Conservation (phyloP, 2,329 filamentous ascomycete genomes). For the Paecilomyces fulvus region DNA sequence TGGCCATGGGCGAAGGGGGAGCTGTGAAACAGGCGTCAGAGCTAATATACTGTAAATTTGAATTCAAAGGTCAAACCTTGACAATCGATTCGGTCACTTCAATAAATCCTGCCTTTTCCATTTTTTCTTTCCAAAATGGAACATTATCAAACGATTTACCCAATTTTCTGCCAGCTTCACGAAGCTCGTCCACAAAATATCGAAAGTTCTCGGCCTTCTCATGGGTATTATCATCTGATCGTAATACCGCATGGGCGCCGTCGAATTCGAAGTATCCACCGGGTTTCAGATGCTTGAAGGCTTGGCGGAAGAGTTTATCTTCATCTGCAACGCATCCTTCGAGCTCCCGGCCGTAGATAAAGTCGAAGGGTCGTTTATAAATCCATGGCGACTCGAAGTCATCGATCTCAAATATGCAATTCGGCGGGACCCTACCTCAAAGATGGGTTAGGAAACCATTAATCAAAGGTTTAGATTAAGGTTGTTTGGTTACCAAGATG, state of each 20-base stretch:
- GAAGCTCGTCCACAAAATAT: constrained; percentile 16
- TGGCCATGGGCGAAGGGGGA: neutral
- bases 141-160: constrained; percentile 16
- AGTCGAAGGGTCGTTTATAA: constrained; percentile 14
- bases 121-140: constrained; percentile 11
- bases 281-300: constrained; percentile 27
- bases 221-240: constrained; percentile 21
- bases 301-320: constrained; percentile 8
- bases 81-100: constrained; percentile 10
- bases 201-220: constrained; percentile 16
- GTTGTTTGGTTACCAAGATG: constrained; percentile 10
- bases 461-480: neutral
- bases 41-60: no score
- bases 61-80: no score
- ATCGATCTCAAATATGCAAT: constrained; percentile 17
- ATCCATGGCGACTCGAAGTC: constrained; percentile 17
- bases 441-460: neutral
- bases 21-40: neutral
- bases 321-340: constrained; percentile 13
- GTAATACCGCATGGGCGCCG: constrained; percentile 13
- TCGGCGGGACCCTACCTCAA: constrained; percentile 16
- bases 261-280: constrained; percentile 43
- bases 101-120: constrained; percentile 6
- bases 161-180: constrained; percentile 22
- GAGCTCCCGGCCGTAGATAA: constrained; percentile 16